These are phyloP conservation scores for Lepiota brunneoincarnata DNA, from an alignment of 768 basidiomycete genomes.

Conservation along the genomic window DNA sequence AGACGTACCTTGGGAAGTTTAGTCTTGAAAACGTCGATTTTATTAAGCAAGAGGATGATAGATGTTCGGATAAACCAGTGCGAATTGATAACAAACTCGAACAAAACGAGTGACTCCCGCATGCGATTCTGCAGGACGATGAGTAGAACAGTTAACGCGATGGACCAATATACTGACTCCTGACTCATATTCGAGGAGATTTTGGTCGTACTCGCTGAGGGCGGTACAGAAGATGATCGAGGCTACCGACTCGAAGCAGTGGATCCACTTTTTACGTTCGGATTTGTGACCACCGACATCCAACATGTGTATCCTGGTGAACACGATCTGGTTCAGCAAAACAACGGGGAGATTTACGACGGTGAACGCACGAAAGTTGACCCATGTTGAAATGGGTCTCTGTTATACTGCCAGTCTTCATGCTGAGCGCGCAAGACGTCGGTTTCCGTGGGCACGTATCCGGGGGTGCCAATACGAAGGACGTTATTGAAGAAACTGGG, in stretches of 20 bases:
- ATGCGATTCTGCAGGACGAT: conserved; percentile 74
- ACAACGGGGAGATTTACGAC: background rate
- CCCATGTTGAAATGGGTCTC: conserved; percentile 84
- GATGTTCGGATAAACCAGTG: conserved; percentile 91
- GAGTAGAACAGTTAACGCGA: background rate
- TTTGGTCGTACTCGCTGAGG: conserved; percentile 57
- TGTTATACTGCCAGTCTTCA: conserved; percentile 86
- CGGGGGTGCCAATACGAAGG: conserved; percentile 73
- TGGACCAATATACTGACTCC: conserved; percentile 39
- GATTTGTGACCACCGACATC: conserved; percentile 56
- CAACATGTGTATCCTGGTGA: conserved; percentile 84
- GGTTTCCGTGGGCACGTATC: conserved; percentile 82
- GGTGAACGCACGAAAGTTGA: conserved; percentile 49
- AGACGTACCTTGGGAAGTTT: conserved; percentile 67
- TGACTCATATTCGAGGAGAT: conserved; percentile 62
- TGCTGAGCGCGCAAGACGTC: conserved; percentile 88
- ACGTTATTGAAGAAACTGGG: conserved; percentile 84
- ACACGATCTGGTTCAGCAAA: background rate
- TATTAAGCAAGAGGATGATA: conserved; percentile 90
- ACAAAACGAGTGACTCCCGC: conserved; percentile 87
- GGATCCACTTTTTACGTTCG: conserved; percentile 87
- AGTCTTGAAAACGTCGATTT: conserved; percentile 90
- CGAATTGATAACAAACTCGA: conserved; percentile 91
- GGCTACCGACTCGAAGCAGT: conserved; percentile 87
- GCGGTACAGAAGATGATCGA: conserved; percentile 84